Evolutionary conservation across 2,329 filamentous ascomycete species (phyloP).

Genomic region (Nothophaeocryptopus gaeumannii): DNA sequence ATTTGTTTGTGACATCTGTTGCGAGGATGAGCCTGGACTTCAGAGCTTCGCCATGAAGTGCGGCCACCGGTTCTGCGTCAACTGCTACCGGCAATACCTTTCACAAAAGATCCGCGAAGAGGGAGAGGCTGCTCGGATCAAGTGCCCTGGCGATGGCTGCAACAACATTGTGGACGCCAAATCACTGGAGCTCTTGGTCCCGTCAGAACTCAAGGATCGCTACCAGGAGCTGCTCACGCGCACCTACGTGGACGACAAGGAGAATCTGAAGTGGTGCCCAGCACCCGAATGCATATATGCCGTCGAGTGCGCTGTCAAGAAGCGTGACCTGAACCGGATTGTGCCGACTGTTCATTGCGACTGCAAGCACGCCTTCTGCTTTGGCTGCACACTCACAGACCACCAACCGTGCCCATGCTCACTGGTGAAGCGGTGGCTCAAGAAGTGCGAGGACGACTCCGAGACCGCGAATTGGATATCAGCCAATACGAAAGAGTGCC

Average conservation of each 20-base stretch:
- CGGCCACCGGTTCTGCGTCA: slow-evolving; percentile 85
- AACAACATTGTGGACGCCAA: slow-evolving; percentile 87
- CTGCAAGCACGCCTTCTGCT: slow-evolving; percentile 88
- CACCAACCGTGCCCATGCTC: slow-evolving; percentile 91
- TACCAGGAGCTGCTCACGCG: slow-evolving; percentile 85
- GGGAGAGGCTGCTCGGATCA: slow-evolving; percentile 89
- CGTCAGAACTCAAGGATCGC: slow-evolving; percentile 56
- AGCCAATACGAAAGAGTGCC: slow-evolving; percentile 97
- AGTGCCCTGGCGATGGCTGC: slow-evolving; percentile 86
- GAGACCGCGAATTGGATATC: slow-evolving; percentile 99
- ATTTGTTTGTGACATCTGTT: slow-evolving; percentile 94
- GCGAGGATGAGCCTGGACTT: slow-evolving; percentile 75
- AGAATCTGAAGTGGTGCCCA: slow-evolving; percentile 94
- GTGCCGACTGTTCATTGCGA: slow-evolving; percentile 87
- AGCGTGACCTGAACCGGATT: slow-evolving; percentile 76
- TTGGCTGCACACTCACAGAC: slow-evolving; percentile 84
- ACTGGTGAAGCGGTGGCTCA: slow-evolving; percentile 90
- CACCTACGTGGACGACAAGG: slow-evolving; percentile 96
- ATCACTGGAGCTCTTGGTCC: slow-evolving; percentile 74
- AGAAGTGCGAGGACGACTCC: slow-evolving; percentile 97
- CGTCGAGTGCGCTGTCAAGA: slow-evolving; percentile 82
- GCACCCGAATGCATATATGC: slow-evolving; percentile 96
- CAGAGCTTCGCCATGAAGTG: slow-evolving; percentile 92
- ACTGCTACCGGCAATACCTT: slow-evolving; percentile 90
- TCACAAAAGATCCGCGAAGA: slow-evolving; percentile 91